Evolutionary conservation across 257 asterid species (phyloP), one percentile per base, ranked within the genome.

Genomic region (Cordia subcordata): DNA sequence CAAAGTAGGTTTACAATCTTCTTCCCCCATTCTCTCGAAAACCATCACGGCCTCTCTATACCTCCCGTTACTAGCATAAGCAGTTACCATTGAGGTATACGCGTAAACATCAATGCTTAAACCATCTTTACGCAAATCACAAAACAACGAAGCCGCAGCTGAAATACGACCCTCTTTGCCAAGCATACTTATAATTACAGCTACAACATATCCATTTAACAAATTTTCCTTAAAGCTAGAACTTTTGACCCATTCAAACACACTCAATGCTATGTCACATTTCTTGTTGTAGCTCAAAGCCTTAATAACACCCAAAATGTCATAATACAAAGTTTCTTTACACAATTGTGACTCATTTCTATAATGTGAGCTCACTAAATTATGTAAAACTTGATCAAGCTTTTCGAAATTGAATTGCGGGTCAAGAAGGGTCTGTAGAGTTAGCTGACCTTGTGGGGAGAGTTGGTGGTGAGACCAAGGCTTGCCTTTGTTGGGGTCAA

Each of bases 1-100:
- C 74, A 92, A 76, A 64, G 87, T 86, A 55, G 99, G 96, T 20
- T 23, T 72, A 59, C 93, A 81, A 3, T 95, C 96, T 57, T 92
- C 96, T 61, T 92, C 99, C 86, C 73, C 94, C 96, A 92, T 92
- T 73, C 76, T 88, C 67, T 78, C 75, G 82, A 86, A 88, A 38
- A 81, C 75, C 89, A 75, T 57, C 12, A 81, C 82, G 8, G 99
- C 96, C 39, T 92, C 96, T 50, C 95, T 81, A 45, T 86, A 92
- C 71, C 94, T 77, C 49, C 94, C 80, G 20, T 67, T 81, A 49
- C 80, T 63, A 9, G 82, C 73, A 32, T 71, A 84, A 40, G 79
- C 90, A 37, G 90, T 75, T 42, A 88, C 86, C 49, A 92, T 69
- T 0, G 93, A 79, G 13, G 99, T 92, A 68, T 92, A 88, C 11